These are phyloP conservation scores for Hanseniaspora clermontiae DNA, from an alignment of 805 yeast species.

Conservation along the genomic window DNA sequence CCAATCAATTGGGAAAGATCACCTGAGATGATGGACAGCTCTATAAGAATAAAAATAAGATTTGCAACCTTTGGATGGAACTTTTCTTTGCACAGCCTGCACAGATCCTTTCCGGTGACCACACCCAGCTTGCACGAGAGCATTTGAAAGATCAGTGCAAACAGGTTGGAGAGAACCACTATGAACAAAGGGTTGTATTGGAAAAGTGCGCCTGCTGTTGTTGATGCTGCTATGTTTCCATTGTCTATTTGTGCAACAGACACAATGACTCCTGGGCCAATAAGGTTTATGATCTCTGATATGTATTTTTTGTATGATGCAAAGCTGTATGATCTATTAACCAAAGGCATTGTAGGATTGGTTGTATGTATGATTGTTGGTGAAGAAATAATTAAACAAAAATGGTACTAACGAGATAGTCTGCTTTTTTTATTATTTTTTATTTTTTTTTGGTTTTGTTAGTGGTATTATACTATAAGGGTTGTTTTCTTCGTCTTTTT, in stretches of 20 bases:
- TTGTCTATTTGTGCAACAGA: constrained; percentile 90
- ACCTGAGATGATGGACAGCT: constrained; percentile 83
- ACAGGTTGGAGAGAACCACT: constrained; percentile 61
- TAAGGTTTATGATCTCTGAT: constrained; percentile 4
- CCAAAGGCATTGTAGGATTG: background rate
- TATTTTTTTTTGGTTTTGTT: too few relatives aligned
- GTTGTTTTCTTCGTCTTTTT: too few relatives aligned
- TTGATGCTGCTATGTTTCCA: constrained; percentile 84
- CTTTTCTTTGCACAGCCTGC: constrained; percentile 66
- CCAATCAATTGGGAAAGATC: constrained; percentile 97
- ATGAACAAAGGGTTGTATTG: constrained; percentile 62
- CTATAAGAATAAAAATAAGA: constrained; percentile 63
- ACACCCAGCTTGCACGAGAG: constrained; percentile 78
- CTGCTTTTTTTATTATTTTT: too few relatives aligned
- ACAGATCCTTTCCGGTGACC: constrained; percentile 78
- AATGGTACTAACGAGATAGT: too few relatives aligned
- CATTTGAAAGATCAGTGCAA: constrained; percentile 73
- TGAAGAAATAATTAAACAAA: too few relatives aligned
- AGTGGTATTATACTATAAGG: too few relatives aligned
- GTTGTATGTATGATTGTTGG: background rate
- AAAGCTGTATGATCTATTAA: background rate
- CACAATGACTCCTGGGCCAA: constrained; percentile 28
- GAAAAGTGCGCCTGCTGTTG: constrained; percentile 73
- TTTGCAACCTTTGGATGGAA: constrained; percentile 23
- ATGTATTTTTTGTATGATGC: constrained; percentile 6